These are phyloP conservation scores for Anisodus tanguticus DNA, from an alignment of 257 asterid species.

Conservation along the genomic window DNA sequence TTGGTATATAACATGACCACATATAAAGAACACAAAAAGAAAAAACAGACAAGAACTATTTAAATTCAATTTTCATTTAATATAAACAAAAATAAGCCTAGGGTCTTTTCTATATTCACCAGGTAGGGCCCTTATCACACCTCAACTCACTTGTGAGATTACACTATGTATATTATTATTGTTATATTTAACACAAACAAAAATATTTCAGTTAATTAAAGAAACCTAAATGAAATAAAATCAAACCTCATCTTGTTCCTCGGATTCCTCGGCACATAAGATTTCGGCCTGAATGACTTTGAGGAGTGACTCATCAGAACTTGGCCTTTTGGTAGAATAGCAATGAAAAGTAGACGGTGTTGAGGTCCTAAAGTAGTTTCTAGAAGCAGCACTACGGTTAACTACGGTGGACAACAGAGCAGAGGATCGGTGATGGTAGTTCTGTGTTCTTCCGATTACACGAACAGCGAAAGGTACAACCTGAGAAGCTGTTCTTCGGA, in stretches of 20 bases:
- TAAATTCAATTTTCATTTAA: neutral
- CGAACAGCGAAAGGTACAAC: slow-evolving; percentile 57
- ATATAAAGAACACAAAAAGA: neutral
- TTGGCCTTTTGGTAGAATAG: slow-evolving; percentile 47
- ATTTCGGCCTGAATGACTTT: slow-evolving; percentile 63
- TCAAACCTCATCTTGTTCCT: neutral
- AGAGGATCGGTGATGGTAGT: slow-evolving; percentile 46
- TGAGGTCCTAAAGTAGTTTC: slow-evolving; percentile 39
- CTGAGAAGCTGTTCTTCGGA: slow-evolving; percentile 60
- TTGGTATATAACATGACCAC: neutral
- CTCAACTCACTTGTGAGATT: too few species aligned
- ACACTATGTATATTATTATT: too few species aligned
- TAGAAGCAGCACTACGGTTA: slow-evolving; percentile 31
- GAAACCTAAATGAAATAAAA: neutral
- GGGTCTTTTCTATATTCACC: too few species aligned
- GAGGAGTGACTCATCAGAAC: slow-evolving; percentile 60
- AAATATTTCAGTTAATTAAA: too few species aligned
- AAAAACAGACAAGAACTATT: neutral
- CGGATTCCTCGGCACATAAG: slow-evolving; percentile 51
- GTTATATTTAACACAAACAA: too few species aligned
- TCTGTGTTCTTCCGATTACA: slow-evolving; percentile 48
- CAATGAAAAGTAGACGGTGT: slow-evolving; percentile 51
- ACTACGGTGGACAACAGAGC: slow-evolving; percentile 50
- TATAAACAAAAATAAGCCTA: neutral
- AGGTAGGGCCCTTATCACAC: too few species aligned